These are phyloP conservation scores for Rhodotorula sp. DNA, from an alignment of 1,284 basidiomycete species.

Conservation along the genomic window DNA sequence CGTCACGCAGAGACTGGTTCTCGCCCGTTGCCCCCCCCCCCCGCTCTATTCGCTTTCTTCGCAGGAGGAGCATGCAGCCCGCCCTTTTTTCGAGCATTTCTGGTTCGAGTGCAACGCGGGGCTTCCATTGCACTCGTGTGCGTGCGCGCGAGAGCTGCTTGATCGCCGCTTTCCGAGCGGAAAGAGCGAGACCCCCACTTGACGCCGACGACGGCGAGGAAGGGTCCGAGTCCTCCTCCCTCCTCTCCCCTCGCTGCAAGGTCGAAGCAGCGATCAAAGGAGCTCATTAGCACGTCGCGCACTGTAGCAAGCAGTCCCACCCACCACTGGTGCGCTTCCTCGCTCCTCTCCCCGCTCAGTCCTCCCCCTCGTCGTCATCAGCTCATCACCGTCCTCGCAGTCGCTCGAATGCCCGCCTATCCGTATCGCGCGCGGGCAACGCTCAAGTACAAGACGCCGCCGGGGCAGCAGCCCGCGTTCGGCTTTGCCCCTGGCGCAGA, in stretches of 20 bases:
- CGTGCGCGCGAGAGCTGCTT: too few species aligned
- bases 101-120: not conserved
- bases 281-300: not conserved
- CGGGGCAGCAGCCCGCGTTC: conserved; percentile 21
- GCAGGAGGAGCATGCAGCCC: too few species aligned
- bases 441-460: conserved; percentile 42
- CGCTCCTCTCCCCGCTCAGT: not conserved
- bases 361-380: conserved; percentile 5
- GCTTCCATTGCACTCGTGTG: not conserved
- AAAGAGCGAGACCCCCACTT: too few species aligned
- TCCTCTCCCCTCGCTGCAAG: too few species aligned
- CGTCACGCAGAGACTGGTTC: not conserved
- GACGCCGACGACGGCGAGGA: too few species aligned
- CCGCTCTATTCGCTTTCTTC: not conserved
- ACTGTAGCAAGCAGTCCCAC: too few species aligned
- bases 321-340: not conserved
- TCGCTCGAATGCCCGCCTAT: not conserved
- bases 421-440: conserved; percentile 37
- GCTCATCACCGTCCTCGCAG: not conserved
- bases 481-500: conserved; percentile 49
- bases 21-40: not conserved
- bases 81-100: not conserved
- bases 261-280: too few species aligned
- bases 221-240: too few species aligned
- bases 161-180: too few species aligned